A percentile compares a stretch with the other conserved stretches of the same genome.
Evolutionary conservation across 164 flowering plant species (phyloP).

Genomic region (Protea cynaroides): DNA sequence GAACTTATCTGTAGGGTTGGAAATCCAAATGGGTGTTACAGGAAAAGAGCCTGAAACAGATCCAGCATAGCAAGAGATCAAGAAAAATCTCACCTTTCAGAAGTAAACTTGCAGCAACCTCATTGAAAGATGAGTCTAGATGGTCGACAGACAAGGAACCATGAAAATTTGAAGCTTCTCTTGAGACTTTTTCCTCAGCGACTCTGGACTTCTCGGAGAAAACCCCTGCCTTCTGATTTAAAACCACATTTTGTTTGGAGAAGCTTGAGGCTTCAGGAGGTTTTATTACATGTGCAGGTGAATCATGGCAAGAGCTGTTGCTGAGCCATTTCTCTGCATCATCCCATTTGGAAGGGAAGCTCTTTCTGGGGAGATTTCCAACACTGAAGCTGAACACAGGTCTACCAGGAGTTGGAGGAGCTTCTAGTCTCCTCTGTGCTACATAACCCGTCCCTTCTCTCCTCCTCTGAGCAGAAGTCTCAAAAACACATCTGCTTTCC

Average conservation of each 20-base stretch:
- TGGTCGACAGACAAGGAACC: slow-evolving; percentile 31
- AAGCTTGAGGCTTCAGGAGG: slow-evolving; percentile 28
- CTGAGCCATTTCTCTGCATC: slow-evolving; percentile 94
- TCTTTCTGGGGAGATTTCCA: slow-evolving; percentile 47
- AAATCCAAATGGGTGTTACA: slow-evolving; percentile 2
- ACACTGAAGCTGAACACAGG: slow-evolving; percentile 71
- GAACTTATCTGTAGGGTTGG: slow-evolving; percentile 59
- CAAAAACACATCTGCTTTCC: slow-evolving; percentile 18
- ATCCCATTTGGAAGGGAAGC: slow-evolving; percentile 92
- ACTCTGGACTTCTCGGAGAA: slow-evolving; percentile 51
- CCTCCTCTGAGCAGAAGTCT: slow-evolving; percentile 38
- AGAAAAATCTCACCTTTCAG: slow-evolving; percentile 53
- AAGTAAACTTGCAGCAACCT: slow-evolving; percentile 42
- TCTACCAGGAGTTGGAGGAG: slow-evolving; percentile 86
- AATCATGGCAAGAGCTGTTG: slow-evolving; percentile 55
- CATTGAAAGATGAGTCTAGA: slow-evolving; percentile 37
- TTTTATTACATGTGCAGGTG: slow-evolving; percentile 53
- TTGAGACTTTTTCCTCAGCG: slow-evolving; percentile 36
- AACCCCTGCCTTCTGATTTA: slow-evolving; percentile 33
- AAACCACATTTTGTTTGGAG: slow-evolving; percentile 19
- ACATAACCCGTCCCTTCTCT: slow-evolving; percentile 38
- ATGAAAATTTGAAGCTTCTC: slow-evolving; percentile 26
- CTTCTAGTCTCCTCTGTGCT: slow-evolving; percentile 44
- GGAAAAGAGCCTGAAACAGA: neutral
- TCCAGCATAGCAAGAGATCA: neutral